Percentiles rank a stretch among this genome's conserved stretches.
phyloP scores from a whole-genome alignment of 345 rosid genomes.

The rapeseed (Brassica napus) region Da-Ae NC_063439.1:27063001-27063500 shows the following conservation, averaged over 20 bases:
- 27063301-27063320: conserved; percentile 14
- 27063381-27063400: conserved; percentile 40
- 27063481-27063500: conserved; percentile 20
- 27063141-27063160: not conserved
- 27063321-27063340: not conserved
- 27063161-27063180: not conserved
- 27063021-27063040: not conserved
- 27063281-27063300: conserved; percentile 15
- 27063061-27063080: not conserved
- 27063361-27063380: conserved; percentile 41
- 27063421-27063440: conserved; percentile 36
- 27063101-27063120: not conserved
- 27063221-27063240: not conserved
- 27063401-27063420: conserved; percentile 36
- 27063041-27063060: not conserved
- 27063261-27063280: not conserved
- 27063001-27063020: not conserved
- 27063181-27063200: not conserved
- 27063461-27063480: conserved; percentile 18
- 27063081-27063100: not conserved
- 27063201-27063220: not conserved
- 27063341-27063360: conserved; percentile 34
- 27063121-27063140: not conserved
- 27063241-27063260: not conserved
- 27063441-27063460: conserved; percentile 38